These are phyloP conservation scores for Macrocybe gigantea DNA, from an alignment of 768 basidiomycete species.

Conservation along the genomic window DNA sequence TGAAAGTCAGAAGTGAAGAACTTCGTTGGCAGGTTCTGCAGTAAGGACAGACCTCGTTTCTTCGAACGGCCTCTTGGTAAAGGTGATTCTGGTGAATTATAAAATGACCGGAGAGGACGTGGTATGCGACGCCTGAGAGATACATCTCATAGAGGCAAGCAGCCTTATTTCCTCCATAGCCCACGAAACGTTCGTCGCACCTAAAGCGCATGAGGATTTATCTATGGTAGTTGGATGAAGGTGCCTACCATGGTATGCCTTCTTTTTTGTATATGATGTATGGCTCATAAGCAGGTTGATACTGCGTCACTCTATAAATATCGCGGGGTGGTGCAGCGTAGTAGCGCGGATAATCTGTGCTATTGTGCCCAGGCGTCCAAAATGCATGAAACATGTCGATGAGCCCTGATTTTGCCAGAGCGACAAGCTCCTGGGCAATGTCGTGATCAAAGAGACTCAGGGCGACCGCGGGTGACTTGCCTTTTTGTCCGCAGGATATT, in stretches of 20 bases:
- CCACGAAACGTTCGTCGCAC: slow-evolving; percentile 90
- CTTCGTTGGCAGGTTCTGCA: not conserved
- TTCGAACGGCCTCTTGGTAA: slow-evolving; percentile 72
- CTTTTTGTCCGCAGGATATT: slow-evolving; percentile 67
- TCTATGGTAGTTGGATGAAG: slow-evolving; percentile 1
- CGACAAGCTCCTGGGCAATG: slow-evolving; percentile 41
- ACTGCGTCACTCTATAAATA: slow-evolving; percentile 69
- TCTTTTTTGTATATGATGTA: slow-evolving; percentile 80
- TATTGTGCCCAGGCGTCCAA: slow-evolving; percentile 78
- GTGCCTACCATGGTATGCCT: slow-evolving; percentile 62
- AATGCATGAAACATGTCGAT: slow-evolving; percentile 74
- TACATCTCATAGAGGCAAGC: slow-evolving; percentile 92
- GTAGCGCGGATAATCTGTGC: slow-evolving; percentile 71
- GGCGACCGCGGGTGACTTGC: slow-evolving; percentile 28
- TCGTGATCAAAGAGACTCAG: not conserved
- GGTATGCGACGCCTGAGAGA: slow-evolving; percentile 77
- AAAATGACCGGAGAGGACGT: slow-evolving; percentile 83
- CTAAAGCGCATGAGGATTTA: slow-evolving; percentile 28
- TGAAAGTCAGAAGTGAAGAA: not conserved
- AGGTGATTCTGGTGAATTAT: slow-evolving; percentile 82
- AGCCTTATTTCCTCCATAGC: slow-evolving; percentile 91
- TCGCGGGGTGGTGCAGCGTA: slow-evolving; percentile 55
- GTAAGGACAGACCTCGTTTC: slow-evolving; percentile 48
- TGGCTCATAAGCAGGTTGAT: slow-evolving; percentile 85
- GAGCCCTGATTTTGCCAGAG: slow-evolving; percentile 47